Conservation (phyloP, 1,284 basidiomycete genomes). For the Cutaneotrichosporon mucoides region DNA sequence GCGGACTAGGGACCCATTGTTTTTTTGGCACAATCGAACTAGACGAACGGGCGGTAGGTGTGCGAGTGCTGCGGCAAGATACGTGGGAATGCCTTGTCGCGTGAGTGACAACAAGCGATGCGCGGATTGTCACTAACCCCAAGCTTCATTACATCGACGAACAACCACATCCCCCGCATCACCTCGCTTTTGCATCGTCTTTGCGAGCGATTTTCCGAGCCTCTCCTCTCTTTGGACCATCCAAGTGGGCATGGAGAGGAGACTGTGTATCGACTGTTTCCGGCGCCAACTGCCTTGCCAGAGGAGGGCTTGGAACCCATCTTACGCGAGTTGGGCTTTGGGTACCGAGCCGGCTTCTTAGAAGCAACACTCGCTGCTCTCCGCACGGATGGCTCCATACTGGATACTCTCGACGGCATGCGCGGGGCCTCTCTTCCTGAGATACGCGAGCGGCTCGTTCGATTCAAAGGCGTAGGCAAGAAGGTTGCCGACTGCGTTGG, state of each 20-base stretch:
- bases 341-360: slow-evolving; percentile 90
- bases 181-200: slow-evolving; percentile 75
- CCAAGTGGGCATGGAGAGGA: slow-evolving; percentile 9
- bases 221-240: slow-evolving; percentile 52
- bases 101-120: slow-evolving; percentile 54
- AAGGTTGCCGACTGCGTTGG: slow-evolving; percentile 96
- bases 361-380: slow-evolving; percentile 77
- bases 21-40: slow-evolving; percentile 62
- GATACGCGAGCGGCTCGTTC: slow-evolving; percentile 64
- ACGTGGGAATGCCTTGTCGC: slow-evolving; percentile 92
- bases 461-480: slow-evolving; percentile 83
- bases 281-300: slow-evolving; percentile 65
- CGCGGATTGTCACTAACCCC: neutral
- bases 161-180: slow-evolving; percentile 92
- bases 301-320: slow-evolving; percentile 58
- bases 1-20: slow-evolving; percentile 63
- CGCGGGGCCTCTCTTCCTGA: slow-evolving; percentile 20
- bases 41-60: slow-evolving; percentile 54
- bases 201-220: slow-evolving; percentile 64
- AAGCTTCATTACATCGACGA: slow-evolving; percentile 97
- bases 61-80: slow-evolving; percentile 79
- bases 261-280: slow-evolving; percentile 74
- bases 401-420: slow-evolving; percentile 27
- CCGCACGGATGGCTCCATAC: slow-evolving; percentile 14
- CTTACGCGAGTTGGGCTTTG: slow-evolving; percentile 83